Conservation (phyloP, 768 basidiomycete species). For the Leccinum truebloodii region DNA sequence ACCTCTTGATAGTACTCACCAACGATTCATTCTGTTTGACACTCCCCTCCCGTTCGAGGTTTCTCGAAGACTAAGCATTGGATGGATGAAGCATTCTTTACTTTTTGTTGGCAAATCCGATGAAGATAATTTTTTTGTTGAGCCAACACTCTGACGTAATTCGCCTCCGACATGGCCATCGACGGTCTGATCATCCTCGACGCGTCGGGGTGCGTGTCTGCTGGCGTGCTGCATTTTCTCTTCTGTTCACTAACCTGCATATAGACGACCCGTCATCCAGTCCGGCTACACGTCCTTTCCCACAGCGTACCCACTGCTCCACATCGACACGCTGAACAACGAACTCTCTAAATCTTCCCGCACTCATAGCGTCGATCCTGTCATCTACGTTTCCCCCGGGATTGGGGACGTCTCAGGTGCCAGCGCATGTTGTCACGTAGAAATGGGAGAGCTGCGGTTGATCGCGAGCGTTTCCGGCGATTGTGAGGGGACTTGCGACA, state of each 20-base stretch:
- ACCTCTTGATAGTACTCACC: no score
- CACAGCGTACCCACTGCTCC: constrained; percentile 77
- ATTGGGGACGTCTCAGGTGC: constrained; percentile 42
- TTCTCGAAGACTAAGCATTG: no score
- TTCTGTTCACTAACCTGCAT: constrained; percentile 8
- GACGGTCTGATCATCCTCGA: constrained; percentile 84
- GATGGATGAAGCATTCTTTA: no score
- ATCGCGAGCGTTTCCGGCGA: constrained; percentile 84
- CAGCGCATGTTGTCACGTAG: constrained; percentile 84
- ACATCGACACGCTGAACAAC: constrained; percentile 82
- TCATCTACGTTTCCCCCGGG: constrained; percentile 60
- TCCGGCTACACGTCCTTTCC: constrained; percentile 83
- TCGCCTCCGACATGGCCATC: constrained; percentile 55
- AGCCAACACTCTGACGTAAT: no score
- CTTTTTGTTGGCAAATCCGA: no score
- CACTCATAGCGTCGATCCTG: constrained; percentile 65
- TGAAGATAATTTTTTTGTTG: no score
- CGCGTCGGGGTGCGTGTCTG: constrained; percentile 58
- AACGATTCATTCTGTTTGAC: no score
- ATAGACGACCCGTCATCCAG: constrained; percentile 81
- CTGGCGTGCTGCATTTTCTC: background rate
- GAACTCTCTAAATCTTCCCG: constrained; percentile 60
- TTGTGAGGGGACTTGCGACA: constrained; percentile 43
- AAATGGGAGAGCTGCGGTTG: constrained; percentile 72
- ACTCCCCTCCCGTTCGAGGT: no score